Conservation (phyloP, 257 asterid species). For the Scutellaria minor region DNA sequence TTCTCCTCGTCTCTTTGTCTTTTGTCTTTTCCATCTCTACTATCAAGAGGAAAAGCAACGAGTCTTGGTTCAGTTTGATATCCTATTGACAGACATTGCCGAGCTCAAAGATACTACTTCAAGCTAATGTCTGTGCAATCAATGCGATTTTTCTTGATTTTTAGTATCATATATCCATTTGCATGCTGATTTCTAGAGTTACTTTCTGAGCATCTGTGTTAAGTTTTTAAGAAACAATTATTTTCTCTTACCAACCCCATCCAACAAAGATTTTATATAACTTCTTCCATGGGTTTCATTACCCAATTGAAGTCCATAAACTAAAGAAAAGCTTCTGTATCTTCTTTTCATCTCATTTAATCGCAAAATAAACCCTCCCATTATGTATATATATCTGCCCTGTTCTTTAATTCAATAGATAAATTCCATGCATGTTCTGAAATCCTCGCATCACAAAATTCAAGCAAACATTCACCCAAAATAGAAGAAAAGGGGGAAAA, state of each 20-base stretch:
- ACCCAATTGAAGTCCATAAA: conserved; percentile 9
- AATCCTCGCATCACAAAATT: neutral
- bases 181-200: neutral
- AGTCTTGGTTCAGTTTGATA: neutral
- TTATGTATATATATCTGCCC: neutral
- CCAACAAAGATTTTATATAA: conserved; percentile 3
- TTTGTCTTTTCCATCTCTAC: neutral
- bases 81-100: conserved; percentile 3
- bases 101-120: neutral
- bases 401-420: neutral
- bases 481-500: too few relatives aligned
- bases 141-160: neutral
- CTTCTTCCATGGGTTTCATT: neutral
- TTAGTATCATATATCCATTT: neutral
- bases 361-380: neutral
- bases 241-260: neutral
- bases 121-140: neutral
- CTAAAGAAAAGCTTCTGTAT: neutral
- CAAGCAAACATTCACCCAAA: conserved; percentile 12
- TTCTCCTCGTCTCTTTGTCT: neutral
- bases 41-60: neutral
- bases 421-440: conserved; percentile 1
- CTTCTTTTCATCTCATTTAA: neutral
- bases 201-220: neutral
- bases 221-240: conserved; percentile 11